A percentile compares a stretch with the other conserved stretches of the same genome.
phyloP scores from a whole-genome alignment of 164 flowering plant species.

The Annona cherimola region DNA sequence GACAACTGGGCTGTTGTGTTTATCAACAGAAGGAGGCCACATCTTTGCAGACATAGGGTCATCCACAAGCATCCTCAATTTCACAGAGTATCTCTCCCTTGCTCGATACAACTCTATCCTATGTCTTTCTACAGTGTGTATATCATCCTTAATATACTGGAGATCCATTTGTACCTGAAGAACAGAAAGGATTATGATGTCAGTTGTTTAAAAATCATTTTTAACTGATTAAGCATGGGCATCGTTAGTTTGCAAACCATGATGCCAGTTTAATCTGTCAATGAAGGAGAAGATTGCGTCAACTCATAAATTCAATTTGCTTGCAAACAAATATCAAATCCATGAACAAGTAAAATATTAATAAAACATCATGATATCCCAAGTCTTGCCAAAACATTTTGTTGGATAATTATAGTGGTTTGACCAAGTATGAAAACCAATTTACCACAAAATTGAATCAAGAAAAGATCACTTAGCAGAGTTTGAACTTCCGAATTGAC shows the following conservation, averaged over 20 bases:
- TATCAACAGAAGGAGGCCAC: slow-evolving; percentile 49
- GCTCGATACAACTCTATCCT: slow-evolving; percentile 64
- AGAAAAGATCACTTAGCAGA: background rate
- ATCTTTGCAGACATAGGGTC: slow-evolving; percentile 37
- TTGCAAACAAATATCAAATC: background rate
- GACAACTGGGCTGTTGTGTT: slow-evolving; percentile 37
- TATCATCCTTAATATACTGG: slow-evolving; percentile 79
- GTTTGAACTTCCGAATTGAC: background rate
- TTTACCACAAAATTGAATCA: background rate
- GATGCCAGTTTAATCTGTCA: background rate
- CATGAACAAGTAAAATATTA: too few species aligned
- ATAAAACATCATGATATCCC: background rate
- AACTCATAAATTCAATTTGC: background rate
- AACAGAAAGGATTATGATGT: background rate
- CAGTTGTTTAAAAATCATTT: background rate
- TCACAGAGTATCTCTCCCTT: slow-evolving; percentile 63
- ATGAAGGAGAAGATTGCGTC: background rate
- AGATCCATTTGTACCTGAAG: slow-evolving; percentile 79
- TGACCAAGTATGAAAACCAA: background rate
- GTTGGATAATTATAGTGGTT: too few species aligned
- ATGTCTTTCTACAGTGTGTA: slow-evolving; percentile 71
- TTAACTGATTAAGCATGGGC: background rate
- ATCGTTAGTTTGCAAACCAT: background rate
- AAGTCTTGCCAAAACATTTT: background rate
- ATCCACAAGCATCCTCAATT: slow-evolving; percentile 56